Evolutionary conservation across 768 basidiomycete genomes (phyloP).

Genomic region (Agrocybe pediades): DNA sequence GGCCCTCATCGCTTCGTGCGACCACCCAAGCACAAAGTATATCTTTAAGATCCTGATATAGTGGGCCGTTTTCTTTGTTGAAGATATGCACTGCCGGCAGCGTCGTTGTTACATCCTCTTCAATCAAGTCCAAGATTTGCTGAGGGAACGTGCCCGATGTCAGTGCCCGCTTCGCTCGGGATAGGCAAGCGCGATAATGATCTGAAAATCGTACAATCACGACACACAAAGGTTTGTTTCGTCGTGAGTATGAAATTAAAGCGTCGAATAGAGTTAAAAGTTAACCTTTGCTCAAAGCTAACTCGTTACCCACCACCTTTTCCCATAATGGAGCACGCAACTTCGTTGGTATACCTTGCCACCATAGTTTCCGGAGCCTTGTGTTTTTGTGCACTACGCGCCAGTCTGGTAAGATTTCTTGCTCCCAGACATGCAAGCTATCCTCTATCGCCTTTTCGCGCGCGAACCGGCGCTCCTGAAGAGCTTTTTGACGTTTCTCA

Average conservation of each 20-base stretch:
- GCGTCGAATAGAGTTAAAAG: conserved; percentile 16
- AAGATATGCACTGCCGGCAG: conserved; percentile 83
- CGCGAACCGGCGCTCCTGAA: conserved; percentile 60
- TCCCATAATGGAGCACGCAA: conserved; percentile 83
- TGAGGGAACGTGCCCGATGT: conserved; percentile 66
- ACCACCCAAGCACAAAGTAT: conserved; percentile 89
- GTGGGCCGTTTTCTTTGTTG: conserved; percentile 70
- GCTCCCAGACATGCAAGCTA: conserved; percentile 75
- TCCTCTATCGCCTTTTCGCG: conserved; percentile 73
- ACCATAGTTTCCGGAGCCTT: conserved; percentile 74
- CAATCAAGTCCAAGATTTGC: conserved; percentile 61
- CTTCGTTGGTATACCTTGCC: conserved; percentile 85
- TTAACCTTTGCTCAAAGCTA: conserved; percentile 81
- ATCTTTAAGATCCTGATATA: conserved; percentile 82
- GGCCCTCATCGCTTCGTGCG: conserved; percentile 77
- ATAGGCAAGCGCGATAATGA: conserved; percentile 67
- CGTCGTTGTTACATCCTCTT: conserved; percentile 73
- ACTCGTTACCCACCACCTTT: conserved; percentile 78
- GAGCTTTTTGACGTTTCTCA: conserved; percentile 65
- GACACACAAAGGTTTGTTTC: conserved; percentile 4
- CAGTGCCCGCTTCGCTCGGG: conserved; percentile 74
- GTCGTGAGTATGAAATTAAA: conserved; percentile 3
- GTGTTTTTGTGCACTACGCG: conserved; percentile 68
- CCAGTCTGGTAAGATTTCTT: conserved; percentile 83
- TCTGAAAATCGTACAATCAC: conserved; percentile 42